These are phyloP conservation scores for Colletotrichum salicis DNA, from an alignment of 2,329 filamentous ascomycete species.

Conservation along the genomic window DNA sequence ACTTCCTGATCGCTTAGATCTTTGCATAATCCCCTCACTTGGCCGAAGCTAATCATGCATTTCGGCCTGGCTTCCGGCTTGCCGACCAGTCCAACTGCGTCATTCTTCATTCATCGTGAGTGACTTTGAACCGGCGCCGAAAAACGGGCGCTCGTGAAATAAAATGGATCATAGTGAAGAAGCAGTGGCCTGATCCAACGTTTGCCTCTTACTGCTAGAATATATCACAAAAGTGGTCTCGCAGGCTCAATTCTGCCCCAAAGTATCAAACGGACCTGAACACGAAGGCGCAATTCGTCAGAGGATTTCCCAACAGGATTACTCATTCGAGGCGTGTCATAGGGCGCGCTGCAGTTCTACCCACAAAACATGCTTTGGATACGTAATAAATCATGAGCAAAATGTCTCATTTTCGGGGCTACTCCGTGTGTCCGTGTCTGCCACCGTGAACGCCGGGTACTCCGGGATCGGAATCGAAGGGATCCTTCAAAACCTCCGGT, in stretches of 20 bases:
- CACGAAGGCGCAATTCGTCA: neutral
- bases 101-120: neutral
- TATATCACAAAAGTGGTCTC: neutral
- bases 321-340: neutral
- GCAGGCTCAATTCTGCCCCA: neutral
- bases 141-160: neutral
- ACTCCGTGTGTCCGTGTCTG: neutral
- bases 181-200: neutral
- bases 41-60: slow-evolving; percentile 27
- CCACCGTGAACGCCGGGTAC: neutral
- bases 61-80: neutral
- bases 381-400: neutral
- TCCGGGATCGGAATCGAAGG: slow-evolving; percentile 19
- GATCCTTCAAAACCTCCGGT: neutral
- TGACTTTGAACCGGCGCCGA: neutral
- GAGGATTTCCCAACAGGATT: neutral
- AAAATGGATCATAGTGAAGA: neutral
- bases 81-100: neutral
- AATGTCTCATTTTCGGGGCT: neutral
- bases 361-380: neutral
- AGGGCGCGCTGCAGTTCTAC: neutral
- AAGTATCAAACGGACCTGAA: neutral
- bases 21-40: slow-evolving; percentile 27
- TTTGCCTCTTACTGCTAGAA: neutral
- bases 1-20: neutral